Evolutionary conservation across 2,329 filamentous ascomycete genomes (phyloP).

Genomic region (Hypoxylon sp.): DNA sequence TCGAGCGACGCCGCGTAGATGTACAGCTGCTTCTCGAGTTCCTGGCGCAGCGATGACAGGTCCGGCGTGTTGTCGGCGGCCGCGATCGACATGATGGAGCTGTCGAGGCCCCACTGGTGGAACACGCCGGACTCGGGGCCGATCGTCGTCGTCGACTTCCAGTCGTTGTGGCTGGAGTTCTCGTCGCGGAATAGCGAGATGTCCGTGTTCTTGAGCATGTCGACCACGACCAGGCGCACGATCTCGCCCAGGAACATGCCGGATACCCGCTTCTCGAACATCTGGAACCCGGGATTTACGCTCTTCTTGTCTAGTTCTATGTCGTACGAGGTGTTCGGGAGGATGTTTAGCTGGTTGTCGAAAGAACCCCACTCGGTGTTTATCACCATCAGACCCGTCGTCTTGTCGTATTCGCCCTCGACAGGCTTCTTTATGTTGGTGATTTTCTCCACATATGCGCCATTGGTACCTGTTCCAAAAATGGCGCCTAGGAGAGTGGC

Average conservation of each 20-base stretch:
- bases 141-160: slow-evolving; percentile 78
- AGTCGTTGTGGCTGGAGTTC: slow-evolving; percentile 79
- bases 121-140: slow-evolving; percentile 76
- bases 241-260: slow-evolving; percentile 99
- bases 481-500: slow-evolving; percentile 94
- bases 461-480: slow-evolving; percentile 97
- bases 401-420: slow-evolving; percentile 78
- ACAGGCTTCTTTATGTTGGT: slow-evolving; percentile 85
- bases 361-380: slow-evolving; percentile 99
- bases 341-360: slow-evolving; percentile 90
- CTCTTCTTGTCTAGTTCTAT: slow-evolving; percentile 81
- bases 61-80: slow-evolving; percentile 83
- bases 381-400: slow-evolving; percentile 94
- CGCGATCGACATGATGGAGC: slow-evolving; percentile 88
- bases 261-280: slow-evolving; percentile 98
- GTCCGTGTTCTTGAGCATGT: slow-evolving; percentile 77
- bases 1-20: slow-evolving; percentile 83
- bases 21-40: slow-evolving; percentile 81
- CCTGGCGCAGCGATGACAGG: slow-evolving; percentile 80
- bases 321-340: slow-evolving; percentile 90
- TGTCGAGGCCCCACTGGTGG: slow-evolving; percentile 91
- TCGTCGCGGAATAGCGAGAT: slow-evolving; percentile 82
- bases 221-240: slow-evolving; percentile 81
- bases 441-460: slow-evolving; percentile 95
- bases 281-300: slow-evolving; percentile 93